A percentile compares a stretch with the other conserved stretches of the same genome.
Conservation (phyloP, 768 basidiomycete species). For the Grammothele lineata region DNA sequence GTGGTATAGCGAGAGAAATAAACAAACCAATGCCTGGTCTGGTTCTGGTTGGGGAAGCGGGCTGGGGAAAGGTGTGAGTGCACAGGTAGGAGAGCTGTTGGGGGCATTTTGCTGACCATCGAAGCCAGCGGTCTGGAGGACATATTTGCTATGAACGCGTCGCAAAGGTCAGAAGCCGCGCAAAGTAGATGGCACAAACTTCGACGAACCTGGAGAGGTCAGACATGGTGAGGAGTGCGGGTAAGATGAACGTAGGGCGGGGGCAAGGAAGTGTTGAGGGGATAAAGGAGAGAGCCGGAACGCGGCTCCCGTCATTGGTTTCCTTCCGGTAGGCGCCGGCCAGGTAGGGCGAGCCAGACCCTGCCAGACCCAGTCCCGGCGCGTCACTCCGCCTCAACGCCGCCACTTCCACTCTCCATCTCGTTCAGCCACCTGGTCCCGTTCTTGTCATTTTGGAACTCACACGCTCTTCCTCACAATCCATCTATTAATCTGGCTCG, state of each 20-base stretch:
- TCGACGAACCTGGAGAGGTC: conserved; percentile 42
- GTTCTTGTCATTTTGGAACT: not conserved
- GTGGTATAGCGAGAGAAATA: not conserved
- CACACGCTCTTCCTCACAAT: too few relatives aligned
- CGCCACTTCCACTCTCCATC: not conserved
- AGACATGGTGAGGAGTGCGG: conserved; percentile 46
- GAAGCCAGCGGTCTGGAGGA: conserved; percentile 93
- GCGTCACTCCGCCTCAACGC: not conserved
- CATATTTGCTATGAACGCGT: conserved; percentile 59
- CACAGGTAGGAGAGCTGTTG: conserved; percentile 4
- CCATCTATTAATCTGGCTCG: not conserved
- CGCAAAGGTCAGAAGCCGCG: too few relatives aligned
- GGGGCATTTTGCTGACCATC: conserved; percentile 54
- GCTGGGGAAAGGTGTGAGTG: conserved; percentile 39
- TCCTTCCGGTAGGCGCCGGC: too few relatives aligned
- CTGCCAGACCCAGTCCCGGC: conserved; percentile 14
- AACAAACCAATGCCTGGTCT: conserved; percentile 91
- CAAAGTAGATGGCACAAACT: not conserved
- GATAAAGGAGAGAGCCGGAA: conserved; percentile 7
- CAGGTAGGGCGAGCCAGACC: conserved; percentile 1
- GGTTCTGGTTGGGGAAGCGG: conserved; percentile 88
- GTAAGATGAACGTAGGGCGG: not conserved
- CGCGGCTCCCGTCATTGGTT: too few relatives aligned
- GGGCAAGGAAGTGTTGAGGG: too few relatives aligned
- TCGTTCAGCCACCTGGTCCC: not conserved